Conservation (phyloP, 768 basidiomycete species). For the Leccinum obscurum region DNA sequence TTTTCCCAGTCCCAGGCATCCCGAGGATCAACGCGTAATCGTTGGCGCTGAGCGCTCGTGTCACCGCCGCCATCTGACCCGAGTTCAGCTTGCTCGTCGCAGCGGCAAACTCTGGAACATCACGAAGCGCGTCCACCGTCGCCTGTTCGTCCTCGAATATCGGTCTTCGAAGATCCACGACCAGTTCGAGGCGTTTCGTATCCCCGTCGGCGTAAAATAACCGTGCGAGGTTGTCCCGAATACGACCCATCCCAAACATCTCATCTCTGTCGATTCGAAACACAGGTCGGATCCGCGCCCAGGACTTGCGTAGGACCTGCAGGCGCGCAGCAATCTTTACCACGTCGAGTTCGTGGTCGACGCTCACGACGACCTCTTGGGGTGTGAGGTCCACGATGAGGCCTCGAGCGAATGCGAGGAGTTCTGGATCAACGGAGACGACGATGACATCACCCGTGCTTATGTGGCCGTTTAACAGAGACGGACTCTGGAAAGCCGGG, state of each 20-base stretch:
- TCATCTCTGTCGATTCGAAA: slow-evolving; percentile 97
- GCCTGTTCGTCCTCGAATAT: slow-evolving; percentile 47
- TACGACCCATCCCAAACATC: slow-evolving; percentile 81
- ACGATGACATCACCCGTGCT: slow-evolving; percentile 79
- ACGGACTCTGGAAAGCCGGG: slow-evolving; percentile 12
- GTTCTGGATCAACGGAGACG: slow-evolving; percentile 81
- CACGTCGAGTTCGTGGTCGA: slow-evolving; percentile 75
- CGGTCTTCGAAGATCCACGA: slow-evolving; percentile 81
- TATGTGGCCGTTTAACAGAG: slow-evolving; percentile 77
- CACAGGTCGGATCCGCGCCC: slow-evolving; percentile 26
- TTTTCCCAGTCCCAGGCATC: slow-evolving; percentile 99
- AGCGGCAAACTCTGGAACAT: slow-evolving; percentile 32
- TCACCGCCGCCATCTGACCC: slow-evolving; percentile 71
- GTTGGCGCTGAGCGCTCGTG: slow-evolving; percentile 70
- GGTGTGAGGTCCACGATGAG: slow-evolving; percentile 76
- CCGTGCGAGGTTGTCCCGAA: slow-evolving; percentile 88
- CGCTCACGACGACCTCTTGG: slow-evolving; percentile 66
- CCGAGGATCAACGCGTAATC: slow-evolving; percentile 94
- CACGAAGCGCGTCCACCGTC: slow-evolving; percentile 15
- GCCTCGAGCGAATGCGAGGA: slow-evolving; percentile 83
- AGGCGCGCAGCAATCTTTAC: slow-evolving; percentile 46
- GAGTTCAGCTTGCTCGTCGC: slow-evolving; percentile 54
- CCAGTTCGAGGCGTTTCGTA: slow-evolving; percentile 58
- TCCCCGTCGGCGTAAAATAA: slow-evolving; percentile 85
- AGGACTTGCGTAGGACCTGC: slow-evolving; percentile 21